These are phyloP conservation scores for Coemansia sp. DNA, from an alignment of 192 early-diverging fungal species.

Conservation along the genomic window DNA sequence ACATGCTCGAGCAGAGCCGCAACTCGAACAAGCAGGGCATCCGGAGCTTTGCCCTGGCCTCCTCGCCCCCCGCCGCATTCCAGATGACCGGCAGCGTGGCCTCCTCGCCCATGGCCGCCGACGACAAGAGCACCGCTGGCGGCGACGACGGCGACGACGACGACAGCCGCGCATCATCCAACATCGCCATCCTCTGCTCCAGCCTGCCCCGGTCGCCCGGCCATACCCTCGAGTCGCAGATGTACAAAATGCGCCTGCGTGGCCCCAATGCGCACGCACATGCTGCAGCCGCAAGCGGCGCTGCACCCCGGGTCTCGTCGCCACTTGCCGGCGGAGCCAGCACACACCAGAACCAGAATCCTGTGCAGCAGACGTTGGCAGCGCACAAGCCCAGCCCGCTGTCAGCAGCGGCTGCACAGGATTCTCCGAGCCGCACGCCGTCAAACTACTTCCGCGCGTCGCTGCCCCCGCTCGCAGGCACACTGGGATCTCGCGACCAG, in stretches of 20 bases:
- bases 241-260: constrained; percentile 48
- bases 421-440: constrained; percentile 29
- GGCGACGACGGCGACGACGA: constrained; percentile 11
- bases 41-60: constrained; percentile 51
- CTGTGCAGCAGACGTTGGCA: constrained; percentile 6
- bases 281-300: neutral
- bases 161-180: constrained; percentile 18
- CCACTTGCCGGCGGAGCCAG: constrained; percentile 16
- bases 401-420: constrained; percentile 1
- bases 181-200: constrained; percentile 45
- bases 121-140: neutral
- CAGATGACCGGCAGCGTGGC: constrained; percentile 13
- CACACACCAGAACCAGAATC: constrained; percentile 5
- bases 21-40: constrained; percentile 51
- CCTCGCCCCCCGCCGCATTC: constrained; percentile 45
- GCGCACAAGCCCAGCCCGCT: constrained; percentile 28
- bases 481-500: constrained; percentile 13
- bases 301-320: constrained; percentile 30
- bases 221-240: constrained; percentile 40
- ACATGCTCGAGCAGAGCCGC: constrained; percentile 51
- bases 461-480: constrained; percentile 37
- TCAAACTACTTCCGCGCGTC: constrained; percentile 49
- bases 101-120: constrained; percentile 1
- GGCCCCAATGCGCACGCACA: constrained; percentile 21
- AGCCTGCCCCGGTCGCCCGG: constrained; percentile 44